Percentiles rank a stretch among this genome's conserved stretches.
Evolutionary conservation across 2,329 filamentous ascomycete genomes (phyloP).

Genomic region (Nothopassalora personata): DNA sequence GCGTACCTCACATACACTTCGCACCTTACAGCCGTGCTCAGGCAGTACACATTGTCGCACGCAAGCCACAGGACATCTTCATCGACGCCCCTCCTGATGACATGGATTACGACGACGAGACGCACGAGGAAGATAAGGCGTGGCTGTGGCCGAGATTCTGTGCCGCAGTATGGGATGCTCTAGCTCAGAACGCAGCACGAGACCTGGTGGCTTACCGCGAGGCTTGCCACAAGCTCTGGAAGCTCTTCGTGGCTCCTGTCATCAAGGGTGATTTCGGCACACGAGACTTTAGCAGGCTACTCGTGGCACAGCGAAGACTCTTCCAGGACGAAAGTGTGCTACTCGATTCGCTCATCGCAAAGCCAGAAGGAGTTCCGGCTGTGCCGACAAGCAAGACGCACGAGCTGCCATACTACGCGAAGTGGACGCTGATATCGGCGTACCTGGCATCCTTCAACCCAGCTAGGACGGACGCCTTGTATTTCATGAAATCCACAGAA

Average conservation of each 20-base stretch:
- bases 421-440: conserved; percentile 67
- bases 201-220: conserved; percentile 68
- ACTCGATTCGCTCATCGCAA: conserved; percentile 55
- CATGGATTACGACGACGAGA: conserved; percentile 45
- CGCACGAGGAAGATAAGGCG: conserved; percentile 53
- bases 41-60: conserved; percentile 69
- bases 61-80: conserved; percentile 47
- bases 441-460: conserved; percentile 80
- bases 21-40: conserved; percentile 77
- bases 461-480: conserved; percentile 62
- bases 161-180: conserved; percentile 77
- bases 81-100: conserved; percentile 26
- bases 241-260: conserved; percentile 74
- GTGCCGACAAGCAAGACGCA: conserved; percentile 30
- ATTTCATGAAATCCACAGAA: conserved; percentile 68
- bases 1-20: conserved; percentile 74
- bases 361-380: conserved; percentile 7
- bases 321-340: conserved; percentile 70
- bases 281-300: conserved; percentile 77
- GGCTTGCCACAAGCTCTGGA: conserved; percentile 73
- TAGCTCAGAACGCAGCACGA: conserved; percentile 73
- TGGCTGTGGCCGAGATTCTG: conserved; percentile 78
- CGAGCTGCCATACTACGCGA: conserved; percentile 64
- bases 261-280: conserved; percentile 65
- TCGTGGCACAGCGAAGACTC: conserved; percentile 63